phyloP scores from a whole-genome alignment of 1,284 basidiomycete genomes.

The Sphagnurus paluster region DNA sequence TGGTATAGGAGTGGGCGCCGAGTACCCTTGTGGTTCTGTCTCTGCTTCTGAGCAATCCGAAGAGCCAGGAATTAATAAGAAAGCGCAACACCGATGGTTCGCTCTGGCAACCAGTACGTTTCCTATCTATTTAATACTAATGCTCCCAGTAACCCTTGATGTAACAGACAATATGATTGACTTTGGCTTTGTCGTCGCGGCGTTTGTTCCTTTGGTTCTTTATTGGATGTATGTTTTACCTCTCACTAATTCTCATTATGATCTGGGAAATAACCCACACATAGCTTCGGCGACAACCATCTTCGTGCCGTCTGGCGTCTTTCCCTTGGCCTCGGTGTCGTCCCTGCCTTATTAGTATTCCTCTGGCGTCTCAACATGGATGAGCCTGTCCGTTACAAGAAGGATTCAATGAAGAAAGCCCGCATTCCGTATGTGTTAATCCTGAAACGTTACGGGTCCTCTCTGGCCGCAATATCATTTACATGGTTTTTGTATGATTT shows the following conservation, averaged over 20 bases:
- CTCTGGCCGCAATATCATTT: slow-evolving; percentile 67
- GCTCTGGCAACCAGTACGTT: slow-evolving; percentile 78
- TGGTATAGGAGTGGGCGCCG: slow-evolving; percentile 84
- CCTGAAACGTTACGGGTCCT: slow-evolving; percentile 78
- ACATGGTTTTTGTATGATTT: slow-evolving; percentile 89
- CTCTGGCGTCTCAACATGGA: slow-evolving; percentile 87
- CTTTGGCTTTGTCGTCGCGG: slow-evolving; percentile 80
- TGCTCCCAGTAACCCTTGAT: background rate
- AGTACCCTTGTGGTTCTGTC: slow-evolving; percentile 92
- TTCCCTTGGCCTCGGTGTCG: slow-evolving; percentile 83
- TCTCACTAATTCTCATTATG: background rate
- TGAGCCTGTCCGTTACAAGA: slow-evolving; percentile 72
- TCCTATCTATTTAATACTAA: slow-evolving; percentile 11
- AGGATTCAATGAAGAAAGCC: slow-evolving; percentile 74
- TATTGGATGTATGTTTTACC: slow-evolving; percentile 73
- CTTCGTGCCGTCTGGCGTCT: slow-evolving; percentile 87
- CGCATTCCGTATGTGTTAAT: slow-evolving; percentile 80
- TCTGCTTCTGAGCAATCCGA: slow-evolving; percentile 91
- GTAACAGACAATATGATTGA: slow-evolving; percentile 83
- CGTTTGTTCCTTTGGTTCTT: slow-evolving; percentile 83
- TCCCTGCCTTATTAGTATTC: slow-evolving; percentile 82
- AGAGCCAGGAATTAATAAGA: slow-evolving; percentile 73
- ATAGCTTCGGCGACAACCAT: slow-evolving; percentile 75
- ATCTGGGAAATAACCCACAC: background rate
- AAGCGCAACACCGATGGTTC: slow-evolving; percentile 84